Evolutionary conservation across 768 basidiomycete genomes (phyloP), one percentile per base, ranked within the genome.

Genomic region (Mrakia hoshinonis): DNA sequence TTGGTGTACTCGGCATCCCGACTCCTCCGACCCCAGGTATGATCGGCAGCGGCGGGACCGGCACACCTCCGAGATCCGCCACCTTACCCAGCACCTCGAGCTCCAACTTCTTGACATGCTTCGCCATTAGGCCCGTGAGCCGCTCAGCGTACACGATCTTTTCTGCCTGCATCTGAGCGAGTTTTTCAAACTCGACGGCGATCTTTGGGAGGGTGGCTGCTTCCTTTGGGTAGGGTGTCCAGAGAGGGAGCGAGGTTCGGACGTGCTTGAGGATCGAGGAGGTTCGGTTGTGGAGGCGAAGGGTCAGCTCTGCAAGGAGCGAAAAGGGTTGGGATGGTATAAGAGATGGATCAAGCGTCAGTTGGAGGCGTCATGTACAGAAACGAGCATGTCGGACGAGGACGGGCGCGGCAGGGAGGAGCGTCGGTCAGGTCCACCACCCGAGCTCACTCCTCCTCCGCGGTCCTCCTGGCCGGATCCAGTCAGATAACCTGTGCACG

Each of bases 211-310:
- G 64, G 4, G 70, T 71, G 20, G 31, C 60, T 1, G 68, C 46
- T 51, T 61, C 60, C n/a, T 69, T 69, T 10, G 68, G 61, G 55
- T 66, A 65, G 34, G 70, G 64, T 11, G 70, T 58, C 31, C 46
- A 55, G 54, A 65, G 54, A 7, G 70, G 54, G n/a, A 48, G 62
- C 22, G 70, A 43, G 26, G 43, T 54, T 15, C 70, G 63, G 64
- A 71, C 62, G 65, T 71, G 70, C 36, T 71, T 71, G 43, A 71
- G 70, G 54, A 63, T 63, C 1, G 70, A 71, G 0, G 70, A 71
- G n/a, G 70, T 71, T 4, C 70, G 70, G 26, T 63, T 49, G 31
- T 47, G 43, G 34, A 71, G 63, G 15, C 70, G 63, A 46, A 62
- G 54, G 26, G 64, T 71, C 51, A 71, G 70, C 38, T 71, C 70